phyloP scores from a whole-genome alignment of 192 early-diverging fungal genomes.

The Gigaspora rosea region DNA sequence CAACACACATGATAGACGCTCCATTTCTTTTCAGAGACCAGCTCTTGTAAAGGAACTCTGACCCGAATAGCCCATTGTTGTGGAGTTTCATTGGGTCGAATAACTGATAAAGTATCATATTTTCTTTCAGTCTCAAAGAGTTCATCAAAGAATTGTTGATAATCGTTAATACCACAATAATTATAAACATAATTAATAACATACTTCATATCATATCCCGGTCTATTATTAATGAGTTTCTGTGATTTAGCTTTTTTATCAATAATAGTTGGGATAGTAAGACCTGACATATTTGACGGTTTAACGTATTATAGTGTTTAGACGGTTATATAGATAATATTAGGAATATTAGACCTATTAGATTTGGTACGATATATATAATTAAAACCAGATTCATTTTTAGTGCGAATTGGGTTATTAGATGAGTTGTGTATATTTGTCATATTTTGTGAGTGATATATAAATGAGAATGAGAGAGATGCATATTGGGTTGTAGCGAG shows the following conservation, averaged over 20 bases:
- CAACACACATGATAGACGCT: too few relatives aligned
- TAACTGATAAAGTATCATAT: neutral
- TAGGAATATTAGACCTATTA: too few relatives aligned
- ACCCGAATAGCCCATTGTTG: neutral
- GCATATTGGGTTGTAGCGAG: too few relatives aligned
- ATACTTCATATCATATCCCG: constrained; percentile 24
- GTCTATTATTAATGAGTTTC: constrained; percentile 6
- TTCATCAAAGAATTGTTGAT: neutral
- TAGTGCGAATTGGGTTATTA: too few relatives aligned
- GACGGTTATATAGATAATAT: neutral
- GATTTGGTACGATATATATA: too few relatives aligned
- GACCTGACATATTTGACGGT: constrained; percentile 4
- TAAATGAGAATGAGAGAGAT: too few relatives aligned
- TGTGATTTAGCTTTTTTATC: constrained; percentile 12
- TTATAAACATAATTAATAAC: neutral
- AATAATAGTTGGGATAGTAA: constrained; percentile 12
- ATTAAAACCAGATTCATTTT: too few relatives aligned
- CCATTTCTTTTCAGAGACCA: neutral
- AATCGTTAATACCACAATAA: neutral
- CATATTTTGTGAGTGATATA: too few relatives aligned
- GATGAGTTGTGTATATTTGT: too few relatives aligned
- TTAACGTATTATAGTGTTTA: neutral
- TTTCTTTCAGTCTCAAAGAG: neutral
- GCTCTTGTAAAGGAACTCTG: neutral
- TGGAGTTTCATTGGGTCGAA: too few relatives aligned